A percentile compares a stretch with the other conserved stretches of the same genome.
These are phyloP conservation scores for Rutstroemia sydowiana DNA, from an alignment of 2,329 filamentous ascomycete genomes.

Conservation along the genomic window DNA sequence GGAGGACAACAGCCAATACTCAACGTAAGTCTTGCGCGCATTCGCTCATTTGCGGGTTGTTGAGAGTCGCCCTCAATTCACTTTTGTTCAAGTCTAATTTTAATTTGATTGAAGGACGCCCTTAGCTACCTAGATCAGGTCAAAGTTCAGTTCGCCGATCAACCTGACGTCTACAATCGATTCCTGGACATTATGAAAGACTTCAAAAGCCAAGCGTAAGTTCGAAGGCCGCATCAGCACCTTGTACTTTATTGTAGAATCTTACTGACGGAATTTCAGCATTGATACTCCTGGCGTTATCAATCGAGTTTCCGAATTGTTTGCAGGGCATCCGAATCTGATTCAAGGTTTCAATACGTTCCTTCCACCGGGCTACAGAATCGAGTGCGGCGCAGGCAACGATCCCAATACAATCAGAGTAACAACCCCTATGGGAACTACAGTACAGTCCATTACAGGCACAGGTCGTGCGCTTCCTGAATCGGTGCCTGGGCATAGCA, in stretches of 20 bases:
- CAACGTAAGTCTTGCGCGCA: constrained; percentile 44
- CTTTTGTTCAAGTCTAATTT: constrained; percentile 9
- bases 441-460: constrained; percentile 73
- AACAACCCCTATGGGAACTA: constrained; percentile 96
- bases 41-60: too few relatives aligned
- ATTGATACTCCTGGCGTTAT: constrained; percentile 98
- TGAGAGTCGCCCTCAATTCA: too few relatives aligned
- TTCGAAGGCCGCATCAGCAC: constrained; percentile 19
- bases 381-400: constrained; percentile 89
- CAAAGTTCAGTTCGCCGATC: constrained; percentile 94
- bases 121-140: constrained; percentile 97
- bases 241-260: background rate
- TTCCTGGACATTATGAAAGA: constrained; percentile 99
- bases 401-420: constrained; percentile 95
- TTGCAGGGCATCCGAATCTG: constrained; percentile 87
- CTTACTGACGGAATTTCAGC: constrained; percentile 33
- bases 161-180: constrained; percentile 93
- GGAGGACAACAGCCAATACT: constrained; percentile 74
- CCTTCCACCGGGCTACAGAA: constrained; percentile 87
- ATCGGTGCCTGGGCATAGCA: constrained; percentile 18
- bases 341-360: constrained; percentile 99
- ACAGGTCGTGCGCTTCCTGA: constrained; percentile 37
- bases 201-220: constrained; percentile 93
- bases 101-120: constrained; percentile 49
- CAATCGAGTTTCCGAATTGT: constrained; percentile 89